These are phyloP conservation scores for Pythium oligandrum DNA, from an alignment of 352 stramenopile species.

Conservation along the genomic window DNA sequence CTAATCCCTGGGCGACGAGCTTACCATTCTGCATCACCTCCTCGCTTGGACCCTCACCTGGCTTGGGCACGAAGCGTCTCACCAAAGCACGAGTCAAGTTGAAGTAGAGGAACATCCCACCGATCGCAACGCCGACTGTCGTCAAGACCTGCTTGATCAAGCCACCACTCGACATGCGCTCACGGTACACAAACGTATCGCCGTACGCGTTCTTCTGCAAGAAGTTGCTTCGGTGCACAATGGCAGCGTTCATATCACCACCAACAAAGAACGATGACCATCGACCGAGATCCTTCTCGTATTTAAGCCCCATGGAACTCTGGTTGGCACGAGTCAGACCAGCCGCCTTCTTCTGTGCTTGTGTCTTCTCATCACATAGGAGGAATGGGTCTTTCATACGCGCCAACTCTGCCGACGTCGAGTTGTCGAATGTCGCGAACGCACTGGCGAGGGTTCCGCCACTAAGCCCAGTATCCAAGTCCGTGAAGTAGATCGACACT, in stretches of 20 bases:
- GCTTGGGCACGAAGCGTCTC: slow-evolving; percentile 45
- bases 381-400: slow-evolving; percentile 32
- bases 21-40: slow-evolving; percentile 61
- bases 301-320: slow-evolving; percentile 31
- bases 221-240: slow-evolving; percentile 62
- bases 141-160: slow-evolving; percentile 25
- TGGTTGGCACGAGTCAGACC: slow-evolving; percentile 14
- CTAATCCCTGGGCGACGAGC: slow-evolving; percentile 43
- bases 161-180: slow-evolving; percentile 30
- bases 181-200: slow-evolving; percentile 37
- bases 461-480: slow-evolving; percentile 24
- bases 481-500: slow-evolving; percentile 32
- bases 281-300: slow-evolving; percentile 40
- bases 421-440: slow-evolving; percentile 21
- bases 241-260: slow-evolving; percentile 54
- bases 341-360: slow-evolving; percentile 13
- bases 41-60: slow-evolving; percentile 64
- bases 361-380: slow-evolving; percentile 23
- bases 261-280: slow-evolving; percentile 63
- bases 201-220: slow-evolving; percentile 50
- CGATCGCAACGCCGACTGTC: slow-evolving; percentile 21
- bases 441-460: slow-evolving; percentile 43
- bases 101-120: slow-evolving; percentile 28
- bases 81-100: slow-evolving; percentile 47
- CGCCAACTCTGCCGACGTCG: slow-evolving; percentile 9